These are phyloP conservation scores for Pichia sp. DNA, from an alignment of 1,139 yeast genomes.

Conservation along the genomic window DNA sequence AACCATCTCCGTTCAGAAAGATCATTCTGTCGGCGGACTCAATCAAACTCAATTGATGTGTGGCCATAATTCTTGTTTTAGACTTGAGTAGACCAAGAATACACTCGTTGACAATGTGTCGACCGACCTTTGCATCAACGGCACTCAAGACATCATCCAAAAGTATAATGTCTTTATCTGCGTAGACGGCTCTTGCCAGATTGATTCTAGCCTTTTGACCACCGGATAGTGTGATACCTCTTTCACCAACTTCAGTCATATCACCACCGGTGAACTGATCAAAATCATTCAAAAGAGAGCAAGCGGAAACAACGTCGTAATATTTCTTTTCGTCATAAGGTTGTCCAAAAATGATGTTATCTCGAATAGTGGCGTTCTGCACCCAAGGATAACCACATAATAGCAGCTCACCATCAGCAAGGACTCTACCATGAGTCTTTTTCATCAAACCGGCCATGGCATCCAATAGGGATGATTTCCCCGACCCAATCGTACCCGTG, in stretches of 20 bases:
- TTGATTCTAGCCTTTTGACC: conserved; percentile 88
- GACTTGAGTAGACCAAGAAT: conserved; percentile 49
- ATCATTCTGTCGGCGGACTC: conserved; percentile 65
- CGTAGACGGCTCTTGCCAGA: conserved; percentile 79
- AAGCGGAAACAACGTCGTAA: conserved; percentile 51
- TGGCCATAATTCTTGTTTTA: conserved; percentile 73
- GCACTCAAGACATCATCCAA: conserved; percentile 86
- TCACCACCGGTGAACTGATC: conserved; percentile 75
- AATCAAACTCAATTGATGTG: conserved; percentile 75
- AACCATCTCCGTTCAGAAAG: conserved; percentile 65
- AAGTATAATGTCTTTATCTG: conserved; percentile 58
- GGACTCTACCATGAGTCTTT: conserved; percentile 43
- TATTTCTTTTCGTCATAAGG: conserved; percentile 54
- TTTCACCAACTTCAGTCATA: conserved; percentile 81
- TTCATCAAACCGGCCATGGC: conserved; percentile 63
- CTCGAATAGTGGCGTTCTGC: conserved; percentile 72
- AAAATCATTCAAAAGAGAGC: conserved; percentile 67
- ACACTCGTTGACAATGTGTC: conserved; percentile 69
- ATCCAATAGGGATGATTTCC: conserved; percentile 58
- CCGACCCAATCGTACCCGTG: conserved; percentile 66
- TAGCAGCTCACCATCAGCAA: conserved; percentile 41
- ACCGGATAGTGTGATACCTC: conserved; percentile 87
- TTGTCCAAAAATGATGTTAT: conserved; percentile 68
- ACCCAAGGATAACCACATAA: conserved; percentile 67
- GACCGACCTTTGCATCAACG: conserved; percentile 86